Base-by-base conservation (phyloP, 2,329 filamentous ascomycete genomes). In the Verticillium longisporum region DNA sequence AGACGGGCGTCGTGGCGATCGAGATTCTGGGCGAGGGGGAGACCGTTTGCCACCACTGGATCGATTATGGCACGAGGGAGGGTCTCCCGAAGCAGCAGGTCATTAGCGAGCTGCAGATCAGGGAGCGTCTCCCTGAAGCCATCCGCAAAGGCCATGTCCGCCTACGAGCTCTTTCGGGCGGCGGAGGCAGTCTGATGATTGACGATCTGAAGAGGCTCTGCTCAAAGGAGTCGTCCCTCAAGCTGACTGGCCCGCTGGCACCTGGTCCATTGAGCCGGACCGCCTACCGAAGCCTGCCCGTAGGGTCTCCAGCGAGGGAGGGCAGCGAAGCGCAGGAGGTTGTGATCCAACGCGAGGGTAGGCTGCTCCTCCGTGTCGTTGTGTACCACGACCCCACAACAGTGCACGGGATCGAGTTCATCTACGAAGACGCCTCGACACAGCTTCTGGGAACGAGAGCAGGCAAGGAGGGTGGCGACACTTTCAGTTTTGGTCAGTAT, bases 401-500 rank as follows among this genome's bases (percentile, higher is more conserved):
- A 4, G 71, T 98, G 13, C 89, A 96, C 71, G 95, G 95, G 0
- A 74, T 99, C 21, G 94, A 98, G 72, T 98, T 99, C 74, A 81
- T 90, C 62, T 98, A 97, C 70, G 94, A 98, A 69, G 92, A 98
- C 72, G 83, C 85, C 15, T 89, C 90, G 1, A 89, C 82, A 60
- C 92, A 97, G 71, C 74, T 97, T 3, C 96, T 99, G 78, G 95
- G 95, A 50, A 93, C 91, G 69, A 81, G 83, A 60, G 89, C 89
- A 13, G 90, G 88, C 7, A 88, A 88, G 64, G 76, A 82, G 31
- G 86, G 86, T 2, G 88, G 88, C 1, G 87, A 89, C 69, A 83
- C 87, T 55, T 96, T 97, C 75, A 82, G 89, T 15, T 81, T 98
- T 67, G 88, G 90, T 91, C 77, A 75, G 86, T 74, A 60, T 14